phyloP scores from a whole-genome alignment of 495 filamentous ascomycete species.

The Hypoxylon lenormandii region DNA sequence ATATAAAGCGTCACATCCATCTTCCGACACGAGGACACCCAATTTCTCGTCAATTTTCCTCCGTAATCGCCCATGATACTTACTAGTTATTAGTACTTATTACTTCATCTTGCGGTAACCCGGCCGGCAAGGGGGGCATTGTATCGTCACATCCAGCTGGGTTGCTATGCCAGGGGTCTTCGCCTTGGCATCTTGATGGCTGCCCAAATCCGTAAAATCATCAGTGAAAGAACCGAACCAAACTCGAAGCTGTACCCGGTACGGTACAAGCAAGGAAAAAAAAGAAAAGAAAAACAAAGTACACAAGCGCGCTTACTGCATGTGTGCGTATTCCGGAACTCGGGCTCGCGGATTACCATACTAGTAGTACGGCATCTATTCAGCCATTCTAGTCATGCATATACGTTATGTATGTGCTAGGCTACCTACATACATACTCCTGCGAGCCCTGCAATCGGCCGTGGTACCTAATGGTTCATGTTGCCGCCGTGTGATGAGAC shows the following conservation, averaged over 20 bases:
- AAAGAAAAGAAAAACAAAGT: too few species aligned
- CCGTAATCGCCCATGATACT: constrained; percentile 22
- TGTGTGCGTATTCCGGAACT: constrained; percentile 41
- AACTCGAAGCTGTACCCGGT: constrained; percentile 2
- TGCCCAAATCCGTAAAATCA: constrained; percentile 39
- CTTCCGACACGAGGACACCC: constrained; percentile 34
- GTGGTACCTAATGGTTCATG: constrained; percentile 44
- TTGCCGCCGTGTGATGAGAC: constrained; percentile 45
- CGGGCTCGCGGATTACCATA: constrained; percentile 47
- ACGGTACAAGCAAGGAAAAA: constrained; percentile 11
- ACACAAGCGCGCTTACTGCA: constrained; percentile 31
- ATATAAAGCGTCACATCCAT: constrained; percentile 36
- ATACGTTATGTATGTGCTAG: constrained; percentile 38
- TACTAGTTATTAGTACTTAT: constrained; percentile 18
- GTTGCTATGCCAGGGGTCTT: constrained; percentile 38
- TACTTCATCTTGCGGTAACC: constrained; percentile 38
- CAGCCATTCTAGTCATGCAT: constrained; percentile 43
- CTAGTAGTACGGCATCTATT: too few species aligned
- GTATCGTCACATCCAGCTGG: constrained; percentile 35
- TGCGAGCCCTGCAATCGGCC: constrained; percentile 38
- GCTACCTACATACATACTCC: constrained; percentile 37
- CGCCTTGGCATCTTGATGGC: constrained; percentile 44
- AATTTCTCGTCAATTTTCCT: constrained; percentile 24
- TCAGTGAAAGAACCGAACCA: constrained; percentile 24
- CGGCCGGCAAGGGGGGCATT: constrained; percentile 35